Evolutionary conservation across 2,329 filamentous ascomycete species (phyloP).

Genomic region (Sporothrix curviconia): DNA sequence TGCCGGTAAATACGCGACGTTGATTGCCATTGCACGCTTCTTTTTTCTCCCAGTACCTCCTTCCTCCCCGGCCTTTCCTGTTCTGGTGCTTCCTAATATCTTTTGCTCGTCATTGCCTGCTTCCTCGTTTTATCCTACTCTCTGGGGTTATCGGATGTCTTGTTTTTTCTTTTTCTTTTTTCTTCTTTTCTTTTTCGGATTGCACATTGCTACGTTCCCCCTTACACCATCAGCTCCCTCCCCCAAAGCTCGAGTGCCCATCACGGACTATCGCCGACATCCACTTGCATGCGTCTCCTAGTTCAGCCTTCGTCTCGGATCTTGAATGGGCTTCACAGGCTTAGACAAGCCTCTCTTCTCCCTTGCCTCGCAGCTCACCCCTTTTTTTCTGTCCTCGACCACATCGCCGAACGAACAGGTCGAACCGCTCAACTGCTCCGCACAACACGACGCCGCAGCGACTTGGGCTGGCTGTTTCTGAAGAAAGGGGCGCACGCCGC

Average conservation of each 20-base stretch:
- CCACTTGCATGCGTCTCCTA: constrained; percentile 9
- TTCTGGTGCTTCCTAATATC: neutral
- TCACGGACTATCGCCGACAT: neutral
- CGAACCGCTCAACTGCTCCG: neutral
- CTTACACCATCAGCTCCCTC: no score
- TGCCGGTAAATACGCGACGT: constrained; percentile 4
- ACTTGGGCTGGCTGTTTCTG: neutral
- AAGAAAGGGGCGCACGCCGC: neutral
- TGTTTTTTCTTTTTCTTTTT: neutral
- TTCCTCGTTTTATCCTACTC: neutral
- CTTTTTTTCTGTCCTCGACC: neutral
- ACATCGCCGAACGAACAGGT: neutral
- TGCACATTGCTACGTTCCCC: neutral
- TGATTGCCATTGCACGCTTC: constrained; percentile 1
- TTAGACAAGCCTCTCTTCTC: constrained; percentile 4
- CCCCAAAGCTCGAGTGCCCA: neutral
- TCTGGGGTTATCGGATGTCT: neutral
- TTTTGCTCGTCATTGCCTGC: neutral
- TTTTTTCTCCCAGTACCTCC: neutral
- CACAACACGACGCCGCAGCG: neutral
- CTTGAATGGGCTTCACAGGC: constrained; percentile 13
- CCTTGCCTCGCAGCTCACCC: neutral
- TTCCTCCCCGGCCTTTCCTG: neutral
- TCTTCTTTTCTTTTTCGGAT: neutral
- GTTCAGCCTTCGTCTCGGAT: constrained; percentile 5